Percentiles rank a stretch among this genome's conserved stretches.
phyloP scores from a whole-genome alignment of 1,284 basidiomycete genomes.

The Pseudomicrostroma phylloplanum region DNA sequence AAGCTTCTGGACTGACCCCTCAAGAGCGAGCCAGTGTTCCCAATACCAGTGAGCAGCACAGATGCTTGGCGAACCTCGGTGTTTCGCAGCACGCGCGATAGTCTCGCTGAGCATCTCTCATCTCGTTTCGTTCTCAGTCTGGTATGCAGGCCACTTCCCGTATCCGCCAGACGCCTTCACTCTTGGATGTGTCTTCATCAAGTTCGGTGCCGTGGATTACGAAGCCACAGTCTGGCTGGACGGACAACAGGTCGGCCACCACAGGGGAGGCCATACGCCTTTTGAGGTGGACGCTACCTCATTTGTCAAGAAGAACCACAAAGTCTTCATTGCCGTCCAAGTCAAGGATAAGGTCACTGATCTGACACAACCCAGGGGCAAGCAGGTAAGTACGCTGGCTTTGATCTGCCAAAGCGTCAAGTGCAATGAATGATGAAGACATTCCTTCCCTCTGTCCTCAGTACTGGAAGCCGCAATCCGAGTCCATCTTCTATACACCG shows the following conservation, averaged over 20 bases:
- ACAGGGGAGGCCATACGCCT: conserved; percentile 15
- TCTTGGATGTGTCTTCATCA: too few relatives aligned
- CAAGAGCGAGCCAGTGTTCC: too few relatives aligned
- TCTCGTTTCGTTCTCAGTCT: too few relatives aligned
- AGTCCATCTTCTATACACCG: conserved; percentile 31
- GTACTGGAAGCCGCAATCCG: conserved; percentile 31
- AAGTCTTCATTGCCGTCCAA: conserved; percentile 16
- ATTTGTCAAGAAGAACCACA: too few relatives aligned
- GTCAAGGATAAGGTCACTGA: conserved; percentile 16
- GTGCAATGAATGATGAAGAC: neutral
- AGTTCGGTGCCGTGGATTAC: conserved; percentile 35
- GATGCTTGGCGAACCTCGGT: too few relatives aligned
- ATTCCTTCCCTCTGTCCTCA: conserved; percentile 6
- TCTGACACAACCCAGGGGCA: conserved; percentile 23
- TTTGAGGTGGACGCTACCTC: conserved; percentile 18
- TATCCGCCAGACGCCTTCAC: too few relatives aligned
- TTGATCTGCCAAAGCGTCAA: neutral
- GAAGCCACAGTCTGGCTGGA: conserved; percentile 24
- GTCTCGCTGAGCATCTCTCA: too few relatives aligned
- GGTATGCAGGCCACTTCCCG: too few relatives aligned
- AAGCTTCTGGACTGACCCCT: too few relatives aligned
- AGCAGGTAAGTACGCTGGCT: conserved; percentile 13
- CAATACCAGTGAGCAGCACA: too few relatives aligned
- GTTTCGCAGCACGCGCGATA: too few relatives aligned
- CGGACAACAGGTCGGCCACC: conserved; percentile 15